Evolutionary conservation across 768 basidiomycete species (phyloP), one percentile per base, ranked within the genome.

Genomic region (Leccinum subtestaceum): DNA sequence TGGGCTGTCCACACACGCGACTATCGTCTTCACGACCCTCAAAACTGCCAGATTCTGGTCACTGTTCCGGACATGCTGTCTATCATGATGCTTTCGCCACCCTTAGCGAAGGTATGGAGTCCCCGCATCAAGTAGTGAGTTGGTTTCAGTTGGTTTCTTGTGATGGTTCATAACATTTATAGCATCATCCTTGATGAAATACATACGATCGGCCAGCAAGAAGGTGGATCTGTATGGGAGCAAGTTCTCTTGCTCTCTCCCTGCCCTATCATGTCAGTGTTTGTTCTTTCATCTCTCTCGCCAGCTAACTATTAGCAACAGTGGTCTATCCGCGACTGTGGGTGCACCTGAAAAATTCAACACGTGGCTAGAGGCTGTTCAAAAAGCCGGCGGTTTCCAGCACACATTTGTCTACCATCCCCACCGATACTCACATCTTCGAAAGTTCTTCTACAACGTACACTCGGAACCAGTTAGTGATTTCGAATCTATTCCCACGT

Each of bases 61-160:
- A 90, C 88, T 0, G 87, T 89, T 2, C 89, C 88, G 0, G 87
- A 90, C 59, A 80, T 89, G 65, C 71, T 90, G 19, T 80, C 81
- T 0, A 87, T 82, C 46, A 81, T 90, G 83, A 75, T 90, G 32
- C 76, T 90, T 25, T 88, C 87, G 3, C 88, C 89, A 2, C 74
- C 83, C 1, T 74, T 88, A 55, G 86, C 88, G 0, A 72, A 72
- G 12, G 67, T 73, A 1, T 90, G 89, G 89, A 81, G 80, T 3
- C 82, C 85, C 0, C 77, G 82, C 47, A 78, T 90, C 51, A 84
- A 84, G 71, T 76, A 85, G 84, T 84, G 46, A 17, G 76, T 58
- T 6, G 6, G 1, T 52, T 34, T 11, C 10, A n/a, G 13, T 6
- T 34, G 12, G 21, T 15, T 46, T 11, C 11, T 5, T 43, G 11